Base-by-base conservation (phyloP, 176 grass and related monocot species). In the Eragrostis curvula region DNA sequence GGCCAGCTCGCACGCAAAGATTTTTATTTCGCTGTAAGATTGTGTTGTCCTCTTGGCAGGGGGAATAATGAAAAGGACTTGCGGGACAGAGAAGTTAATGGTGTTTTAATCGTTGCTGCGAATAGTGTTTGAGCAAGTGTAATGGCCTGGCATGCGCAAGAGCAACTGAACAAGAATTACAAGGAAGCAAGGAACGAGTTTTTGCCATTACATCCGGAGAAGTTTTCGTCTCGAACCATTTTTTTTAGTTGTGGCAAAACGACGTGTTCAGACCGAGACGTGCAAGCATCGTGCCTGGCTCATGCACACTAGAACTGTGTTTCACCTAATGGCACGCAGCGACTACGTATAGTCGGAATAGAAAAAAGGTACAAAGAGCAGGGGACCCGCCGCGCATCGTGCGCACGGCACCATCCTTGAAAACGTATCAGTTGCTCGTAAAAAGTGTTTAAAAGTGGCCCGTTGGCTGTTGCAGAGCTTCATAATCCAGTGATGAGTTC, bases 301-400 rank as follows among this genome's bases (percentile, higher is more conserved):
- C 56, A 24, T 25, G 56, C 56, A 12, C 23, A 12, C n/a, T 59
- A 40, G 62, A 36, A 36, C 32, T 4, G 4, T 36, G 32, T 36
- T 36, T 36, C 32, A 4, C 32, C 32, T 36, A 36, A 4, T 21
- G 5, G 20, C 20, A 6, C 62, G 28, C 62, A 65, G 8, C 29
- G 18, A 36, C 27, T 41, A 23, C 1, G 16, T n/a, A 14, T 49
- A 3, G 12, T 49, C 11, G 12, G 14, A 14, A 49, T 1, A 49
- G 11, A 15, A 49, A 24, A 24, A 58, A 20, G 1, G 20, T 14
- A 74, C 3, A 12, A 21, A 30, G 27, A 12, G 9, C 25, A 27
- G 27, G 27, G 61, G 62, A 15, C 28, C 28, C 71, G 28, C 71
- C 49, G 71, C 71, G 52, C 49, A 53, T 21, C 71, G 71, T 39